These are phyloP conservation scores for Austroboletus niveus DNA, from an alignment of 1,284 basidiomycete species.

Conservation along the genomic window DNA sequence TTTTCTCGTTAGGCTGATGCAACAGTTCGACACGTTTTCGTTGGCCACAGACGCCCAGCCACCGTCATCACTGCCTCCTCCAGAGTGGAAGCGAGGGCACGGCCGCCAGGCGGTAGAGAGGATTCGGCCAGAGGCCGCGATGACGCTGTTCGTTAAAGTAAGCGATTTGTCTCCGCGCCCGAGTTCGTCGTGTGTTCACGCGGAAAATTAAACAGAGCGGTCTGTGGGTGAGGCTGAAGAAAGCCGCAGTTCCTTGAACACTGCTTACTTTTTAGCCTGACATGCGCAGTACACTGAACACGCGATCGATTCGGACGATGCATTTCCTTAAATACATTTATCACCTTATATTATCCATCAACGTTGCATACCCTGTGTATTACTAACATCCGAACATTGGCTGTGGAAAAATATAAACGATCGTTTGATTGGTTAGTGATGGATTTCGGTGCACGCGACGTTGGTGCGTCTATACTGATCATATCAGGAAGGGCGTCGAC, in stretches of 20 bases:
- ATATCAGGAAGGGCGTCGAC: background rate
- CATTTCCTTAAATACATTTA: slow-evolving; percentile 6
- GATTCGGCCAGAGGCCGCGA: slow-evolving; percentile 56
- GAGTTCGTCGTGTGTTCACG: slow-evolving; percentile 2
- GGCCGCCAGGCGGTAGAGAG: slow-evolving; percentile 56
- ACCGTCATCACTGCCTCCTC: slow-evolving; percentile 53
- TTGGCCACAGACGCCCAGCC: slow-evolving; percentile 64
- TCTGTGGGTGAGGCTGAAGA: slow-evolving; percentile 50
- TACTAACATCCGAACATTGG: background rate
- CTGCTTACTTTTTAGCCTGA: background rate
- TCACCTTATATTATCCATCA: slow-evolving; percentile 10
- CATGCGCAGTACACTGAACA: background rate
- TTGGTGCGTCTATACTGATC: no score
- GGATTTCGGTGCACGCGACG: no score
- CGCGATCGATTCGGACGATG: background rate
- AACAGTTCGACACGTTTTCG: slow-evolving; percentile 58
- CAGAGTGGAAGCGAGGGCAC: slow-evolving; percentile 50
- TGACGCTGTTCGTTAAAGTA: slow-evolving; percentile 65
- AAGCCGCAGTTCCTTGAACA: slow-evolving; percentile 12
- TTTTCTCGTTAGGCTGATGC: slow-evolving; percentile 63
- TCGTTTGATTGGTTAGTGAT: no score
- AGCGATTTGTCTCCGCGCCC: slow-evolving; percentile 14
- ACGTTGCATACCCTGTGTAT: slow-evolving; percentile 5
- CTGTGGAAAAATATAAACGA: no score
- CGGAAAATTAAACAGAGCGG: slow-evolving; percentile 41